phyloP scores from a whole-genome alignment of 2,329 filamentous ascomycete genomes.

The Neonectria faginata region DNA sequence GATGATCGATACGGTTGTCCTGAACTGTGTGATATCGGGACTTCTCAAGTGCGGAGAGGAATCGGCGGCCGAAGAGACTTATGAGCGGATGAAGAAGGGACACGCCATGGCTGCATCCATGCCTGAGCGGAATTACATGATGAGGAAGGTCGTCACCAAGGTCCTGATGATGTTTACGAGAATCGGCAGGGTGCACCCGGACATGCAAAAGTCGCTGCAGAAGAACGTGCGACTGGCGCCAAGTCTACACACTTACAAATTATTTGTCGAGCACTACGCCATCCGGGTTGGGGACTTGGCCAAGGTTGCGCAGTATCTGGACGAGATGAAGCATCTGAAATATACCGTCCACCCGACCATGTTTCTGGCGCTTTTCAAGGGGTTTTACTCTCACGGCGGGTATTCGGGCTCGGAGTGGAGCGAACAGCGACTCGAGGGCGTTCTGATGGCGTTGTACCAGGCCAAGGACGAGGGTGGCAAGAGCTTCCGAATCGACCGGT shows the following conservation, averaged over 20 bases:
- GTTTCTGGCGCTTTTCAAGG: conserved; percentile 85
- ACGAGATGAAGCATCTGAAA: conserved; percentile 80
- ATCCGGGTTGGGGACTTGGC: conserved; percentile 76
- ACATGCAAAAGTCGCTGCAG: conserved; percentile 68
- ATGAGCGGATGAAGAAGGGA: conserved; percentile 82
- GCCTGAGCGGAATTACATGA: conserved; percentile 60
- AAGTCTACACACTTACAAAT: conserved; percentile 81
- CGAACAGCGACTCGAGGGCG: conserved; percentile 71
- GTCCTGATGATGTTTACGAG: conserved; percentile 69
- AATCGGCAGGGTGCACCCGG: conserved; percentile 66
- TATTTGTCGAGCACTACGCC: conserved; percentile 82
- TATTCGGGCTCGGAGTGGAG: conserved; percentile 77
- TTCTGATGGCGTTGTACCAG: conserved; percentile 73
- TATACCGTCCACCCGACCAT: conserved; percentile 80
- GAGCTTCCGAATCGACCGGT: conserved; percentile 65
- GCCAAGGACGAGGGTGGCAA: conserved; percentile 61
- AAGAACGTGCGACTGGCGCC: conserved; percentile 74
- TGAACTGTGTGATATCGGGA: conserved; percentile 88
- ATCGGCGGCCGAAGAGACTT: conserved; percentile 81
- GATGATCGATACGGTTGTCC: conserved; percentile 85
- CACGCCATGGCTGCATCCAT: conserved; percentile 56
- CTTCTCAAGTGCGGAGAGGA: conserved; percentile 82
- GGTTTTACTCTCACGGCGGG: conserved; percentile 81
- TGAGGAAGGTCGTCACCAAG: conserved; percentile 63
- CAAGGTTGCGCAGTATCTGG: conserved; percentile 76